phyloP scores from a whole-genome alignment of 2,329 filamentous ascomycete species.

The Pseudocercospora fuligena region DNA sequence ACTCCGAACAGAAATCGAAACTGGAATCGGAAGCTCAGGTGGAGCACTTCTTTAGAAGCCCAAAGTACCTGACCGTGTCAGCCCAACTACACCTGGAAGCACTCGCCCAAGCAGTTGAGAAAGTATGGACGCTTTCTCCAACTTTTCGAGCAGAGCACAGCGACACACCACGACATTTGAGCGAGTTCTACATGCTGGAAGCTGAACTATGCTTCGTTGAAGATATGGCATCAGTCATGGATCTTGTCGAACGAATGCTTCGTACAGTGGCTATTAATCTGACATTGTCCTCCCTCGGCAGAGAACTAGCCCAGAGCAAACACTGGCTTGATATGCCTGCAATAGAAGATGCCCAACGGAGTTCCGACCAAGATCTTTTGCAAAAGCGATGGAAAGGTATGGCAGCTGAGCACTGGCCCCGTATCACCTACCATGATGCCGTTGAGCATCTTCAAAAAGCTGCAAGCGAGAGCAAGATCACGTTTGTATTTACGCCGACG shows the following conservation, averaged over 20 bases:
- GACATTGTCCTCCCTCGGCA: conserved; percentile 55
- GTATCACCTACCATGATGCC: conserved; percentile 81
- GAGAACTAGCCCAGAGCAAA: conserved; percentile 56
- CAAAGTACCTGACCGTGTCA: conserved; percentile 96
- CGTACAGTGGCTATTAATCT: conserved; percentile 59
- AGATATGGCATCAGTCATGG: conserved; percentile 72
- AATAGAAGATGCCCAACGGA: conserved; percentile 40
- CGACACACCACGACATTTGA: conserved; percentile 90
- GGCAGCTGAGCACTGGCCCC: conserved; percentile 74
- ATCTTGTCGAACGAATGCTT: conserved; percentile 79
- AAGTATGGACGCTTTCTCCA: conserved; percentile 91
- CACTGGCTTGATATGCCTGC: conserved; percentile 12
- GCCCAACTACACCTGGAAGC: conserved; percentile 94
- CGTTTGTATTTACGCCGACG: conserved; percentile 70
- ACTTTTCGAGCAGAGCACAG: conserved; percentile 93
- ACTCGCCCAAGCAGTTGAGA: conserved; percentile 82
- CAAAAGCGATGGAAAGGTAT: conserved; percentile 75
- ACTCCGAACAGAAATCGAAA: conserved; percentile 49
- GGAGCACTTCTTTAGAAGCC: conserved; percentile 74
- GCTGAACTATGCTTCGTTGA: conserved; percentile 83
- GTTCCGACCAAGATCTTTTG: conserved; percentile 56
- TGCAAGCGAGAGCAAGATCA: conserved; percentile 45
- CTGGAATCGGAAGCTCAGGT: conserved; percentile 38
- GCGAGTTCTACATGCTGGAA: conserved; percentile 99
- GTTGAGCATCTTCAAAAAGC: conserved; percentile 68